Evolutionary conservation across 148 eudicot genomes (phyloP).

Genomic region (Hydrangea macrophylla): DNA sequence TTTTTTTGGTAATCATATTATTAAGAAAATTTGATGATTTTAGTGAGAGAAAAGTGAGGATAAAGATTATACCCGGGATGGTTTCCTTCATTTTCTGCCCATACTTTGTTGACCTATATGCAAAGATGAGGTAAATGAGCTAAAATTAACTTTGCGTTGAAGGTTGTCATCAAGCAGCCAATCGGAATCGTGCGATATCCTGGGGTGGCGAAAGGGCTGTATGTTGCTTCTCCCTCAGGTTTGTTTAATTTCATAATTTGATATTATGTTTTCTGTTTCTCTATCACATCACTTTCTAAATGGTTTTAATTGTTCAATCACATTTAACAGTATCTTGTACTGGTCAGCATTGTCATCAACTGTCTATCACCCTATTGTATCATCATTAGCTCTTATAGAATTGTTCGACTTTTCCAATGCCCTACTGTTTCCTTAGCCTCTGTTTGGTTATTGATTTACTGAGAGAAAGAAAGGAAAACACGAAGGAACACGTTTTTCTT

Average conservation of each 20-base stretch:
- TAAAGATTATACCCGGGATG: too few species aligned
- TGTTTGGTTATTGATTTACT: too few species aligned
- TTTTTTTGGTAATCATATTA: too few species aligned
- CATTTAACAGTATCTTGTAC: neutral
- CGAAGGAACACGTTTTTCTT: too few species aligned
- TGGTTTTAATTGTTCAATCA: neutral
- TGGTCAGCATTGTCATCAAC: neutral
- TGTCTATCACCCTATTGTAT: neutral
- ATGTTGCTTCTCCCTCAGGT: slow-evolving; percentile 91
- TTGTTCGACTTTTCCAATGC: neutral
- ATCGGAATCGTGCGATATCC: slow-evolving; percentile 77
- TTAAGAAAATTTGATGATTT: too few species aligned
- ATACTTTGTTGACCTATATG: too few species aligned
- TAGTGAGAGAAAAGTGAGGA: too few species aligned
- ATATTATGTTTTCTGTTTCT: neutral
- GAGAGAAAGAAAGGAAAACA: too few species aligned
- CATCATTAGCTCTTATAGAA: neutral
- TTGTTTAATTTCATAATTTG: slow-evolving; percentile 1
- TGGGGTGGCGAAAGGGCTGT: slow-evolving; percentile 90
- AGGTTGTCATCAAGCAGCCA: slow-evolving; percentile 77
- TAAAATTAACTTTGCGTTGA: slow-evolving; percentile 9
- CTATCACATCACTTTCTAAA: neutral
- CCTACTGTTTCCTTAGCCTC: neutral
- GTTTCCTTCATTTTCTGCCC: too few species aligned
- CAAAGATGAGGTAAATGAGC: too few species aligned